A percentile compares a stretch with the other conserved stretches of the same genome.
phyloP scores from a whole-genome alignment of 768 basidiomycete genomes.

The Trametes punicea region DNA sequence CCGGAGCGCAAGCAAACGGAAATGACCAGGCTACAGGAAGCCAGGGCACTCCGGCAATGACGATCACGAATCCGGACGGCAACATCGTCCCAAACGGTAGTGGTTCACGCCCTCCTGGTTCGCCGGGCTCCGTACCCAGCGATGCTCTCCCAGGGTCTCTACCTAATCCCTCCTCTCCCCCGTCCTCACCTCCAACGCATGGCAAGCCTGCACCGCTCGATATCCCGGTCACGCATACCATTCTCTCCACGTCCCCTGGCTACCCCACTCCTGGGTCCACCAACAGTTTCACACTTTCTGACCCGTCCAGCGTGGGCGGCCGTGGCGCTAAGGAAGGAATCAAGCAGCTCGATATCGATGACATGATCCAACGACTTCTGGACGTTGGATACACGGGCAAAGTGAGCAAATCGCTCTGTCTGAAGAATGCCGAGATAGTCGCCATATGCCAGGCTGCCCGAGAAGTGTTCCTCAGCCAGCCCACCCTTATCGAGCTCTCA shows the following conservation, averaged over 20 bases:
- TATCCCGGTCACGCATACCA: slow-evolving; percentile 79
- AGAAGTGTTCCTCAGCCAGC: slow-evolving; percentile 94
- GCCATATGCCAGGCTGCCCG: slow-evolving; percentile 93
- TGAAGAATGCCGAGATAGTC: slow-evolving; percentile 95
- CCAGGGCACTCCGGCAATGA: slow-evolving; percentile 33
- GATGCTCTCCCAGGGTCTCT: slow-evolving; percentile 38
- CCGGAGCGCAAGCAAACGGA: slow-evolving; percentile 40
- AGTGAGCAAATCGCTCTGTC: slow-evolving; percentile 90
- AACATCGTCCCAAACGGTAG: slow-evolving; percentile 40
- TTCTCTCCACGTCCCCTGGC: slow-evolving; percentile 58
- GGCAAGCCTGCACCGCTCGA: slow-evolving; percentile 60
- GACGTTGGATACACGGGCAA: slow-evolving; percentile 98
- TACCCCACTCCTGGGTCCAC: slow-evolving; percentile 47
- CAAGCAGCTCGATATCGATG: slow-evolving; percentile 87
- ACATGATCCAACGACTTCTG: slow-evolving; percentile 94
- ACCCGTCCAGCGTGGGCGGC: slow-evolving; percentile 37
- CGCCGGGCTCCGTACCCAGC: slow-evolving; percentile 31
- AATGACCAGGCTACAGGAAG: slow-evolving; percentile 32
- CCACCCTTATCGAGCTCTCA: slow-evolving; percentile 93
- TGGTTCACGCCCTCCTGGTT: slow-evolving; percentile 33
- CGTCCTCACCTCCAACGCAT: slow-evolving; percentile 25
- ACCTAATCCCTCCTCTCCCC: slow-evolving; percentile 22
- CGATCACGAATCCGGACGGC: slow-evolving; percentile 33
- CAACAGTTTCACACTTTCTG: slow-evolving; percentile 37
- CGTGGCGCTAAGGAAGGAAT: slow-evolving; percentile 61